Base-by-base conservation (phyloP, 805 yeast genomes). In the Cyberlindnera maclurae region DNA sequence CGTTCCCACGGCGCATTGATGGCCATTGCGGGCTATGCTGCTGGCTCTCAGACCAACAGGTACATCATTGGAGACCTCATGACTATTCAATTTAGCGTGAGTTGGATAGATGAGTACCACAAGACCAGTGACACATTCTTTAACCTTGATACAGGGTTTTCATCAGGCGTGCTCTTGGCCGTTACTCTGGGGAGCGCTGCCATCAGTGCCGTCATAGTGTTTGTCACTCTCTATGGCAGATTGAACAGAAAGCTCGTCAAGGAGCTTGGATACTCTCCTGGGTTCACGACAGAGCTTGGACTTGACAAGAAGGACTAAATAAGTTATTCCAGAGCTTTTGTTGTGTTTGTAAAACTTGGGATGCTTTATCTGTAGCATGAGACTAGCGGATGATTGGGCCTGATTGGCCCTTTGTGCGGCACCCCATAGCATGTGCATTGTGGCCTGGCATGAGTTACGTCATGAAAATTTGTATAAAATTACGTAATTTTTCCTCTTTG, bases 1-100 rank as follows among this genome's bases (percentile, higher is more conserved):
- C 47, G 47, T 29, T 37, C 46, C 7, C 48, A 55, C 5, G 51
- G 47, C 18, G 60, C 62, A 40, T 60, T 81, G 15, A 68, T 79
- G 29, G 60, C 63, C 42, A 62, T 80, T 9, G 65, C 78, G 32
- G 76, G 78, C 2, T 58, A 72, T 27, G 81, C 77, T 3, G 79
- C 73, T 63, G 68, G 82, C 10, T 64, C 82, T 5, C 28, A 43
- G 49, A 70, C 79, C 4, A 70, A 80, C 2, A 67, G 82, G 43
- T 68, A 71, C 29, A 77, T 78, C 15, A 82, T 82, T 54, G 89
- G 88, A 15, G 83, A 79, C 49, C 57, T 62, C 20, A 61, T 82
- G 39, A 69, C 81, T 9, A 54, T 82, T 26, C 68, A 65, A 36
- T 67, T 82, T 44, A 75, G 79, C 20, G 70, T 75, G 15, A 65